Conservation (phyloP, 129 eudicot species). For the Pittosporum tobira region DNA sequence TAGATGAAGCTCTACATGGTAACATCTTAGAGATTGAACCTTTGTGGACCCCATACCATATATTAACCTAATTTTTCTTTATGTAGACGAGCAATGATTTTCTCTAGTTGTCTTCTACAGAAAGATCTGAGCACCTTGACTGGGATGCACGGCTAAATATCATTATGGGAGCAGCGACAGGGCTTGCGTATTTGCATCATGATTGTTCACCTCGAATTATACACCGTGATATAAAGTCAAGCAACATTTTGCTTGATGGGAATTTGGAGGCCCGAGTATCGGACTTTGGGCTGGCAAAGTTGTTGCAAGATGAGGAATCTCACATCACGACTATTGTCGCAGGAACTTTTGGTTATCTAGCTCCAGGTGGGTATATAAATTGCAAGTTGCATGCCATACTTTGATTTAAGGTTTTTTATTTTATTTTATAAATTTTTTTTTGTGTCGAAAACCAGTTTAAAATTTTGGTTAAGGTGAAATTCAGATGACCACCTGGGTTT, state of each 20-base stretch:
- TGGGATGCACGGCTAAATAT: conserved; percentile 89
- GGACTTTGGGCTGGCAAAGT: conserved; percentile 94
- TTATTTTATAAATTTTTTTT: too few relatives aligned
- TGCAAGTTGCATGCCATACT: background rate
- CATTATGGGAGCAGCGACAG: conserved; percentile 94
- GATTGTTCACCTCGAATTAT: conserved; percentile 97
- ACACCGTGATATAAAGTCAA: conserved; percentile 94
- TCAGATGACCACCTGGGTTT: too few relatives aligned
- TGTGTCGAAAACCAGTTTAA: too few relatives aligned
- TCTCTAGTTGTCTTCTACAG: conserved; percentile 31
- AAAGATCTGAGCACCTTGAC: conserved; percentile 70
- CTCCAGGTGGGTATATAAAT: conserved; percentile 59
- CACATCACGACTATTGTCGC: conserved; percentile 99
- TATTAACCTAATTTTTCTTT: too few relatives aligned
- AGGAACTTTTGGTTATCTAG: conserved; percentile 97
- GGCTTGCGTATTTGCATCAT: conserved; percentile 92
- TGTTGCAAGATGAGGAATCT: conserved; percentile 94
- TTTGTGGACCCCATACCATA: too few relatives aligned
- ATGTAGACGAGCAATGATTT: background rate
- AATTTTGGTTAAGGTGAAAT: too few relatives aligned
- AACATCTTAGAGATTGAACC: too few relatives aligned
- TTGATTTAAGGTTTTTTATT: background rate
- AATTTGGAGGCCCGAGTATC: conserved; percentile 98
- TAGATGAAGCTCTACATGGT: conserved; percentile 99
- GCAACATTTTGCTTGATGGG: conserved; percentile 94